These are phyloP conservation scores for Sechiopsis laciniata DNA, from an alignment of 306 rosid genomes.

Conservation along the genomic window DNA sequence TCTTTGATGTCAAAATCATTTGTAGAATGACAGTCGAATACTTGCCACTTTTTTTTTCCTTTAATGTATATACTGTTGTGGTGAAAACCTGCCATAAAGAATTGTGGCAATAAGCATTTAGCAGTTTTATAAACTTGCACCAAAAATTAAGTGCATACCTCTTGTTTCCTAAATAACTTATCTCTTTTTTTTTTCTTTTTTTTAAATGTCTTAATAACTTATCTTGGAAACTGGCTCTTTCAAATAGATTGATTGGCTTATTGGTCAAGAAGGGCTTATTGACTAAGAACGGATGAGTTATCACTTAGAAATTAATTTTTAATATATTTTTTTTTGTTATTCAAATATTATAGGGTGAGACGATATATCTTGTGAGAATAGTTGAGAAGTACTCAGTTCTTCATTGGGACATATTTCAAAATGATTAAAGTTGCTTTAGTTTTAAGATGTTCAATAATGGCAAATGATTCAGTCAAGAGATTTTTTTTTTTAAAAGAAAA, in stretches of 20 bases:
- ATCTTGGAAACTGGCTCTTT: neutral
- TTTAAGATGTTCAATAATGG: too few species aligned
- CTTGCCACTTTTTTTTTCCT: neutral
- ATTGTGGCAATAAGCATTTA: constrained; percentile 12
- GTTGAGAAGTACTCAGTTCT: neutral
- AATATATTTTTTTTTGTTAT: too few species aligned
- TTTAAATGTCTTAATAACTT: neutral
- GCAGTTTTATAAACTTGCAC: neutral
- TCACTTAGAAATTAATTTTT: too few species aligned
- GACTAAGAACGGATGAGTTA: too few species aligned
- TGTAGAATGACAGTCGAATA: neutral
- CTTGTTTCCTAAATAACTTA: neutral
- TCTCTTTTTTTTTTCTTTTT: neutral
- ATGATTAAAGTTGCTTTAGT: neutral
- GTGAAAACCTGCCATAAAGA: neutral
- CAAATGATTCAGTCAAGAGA: too few species aligned
- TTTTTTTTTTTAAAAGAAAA: too few species aligned
- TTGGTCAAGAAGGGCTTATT: too few species aligned
- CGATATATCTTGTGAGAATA: too few species aligned
- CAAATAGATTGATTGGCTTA: neutral
- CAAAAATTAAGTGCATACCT: neutral
- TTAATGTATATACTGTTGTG: neutral
- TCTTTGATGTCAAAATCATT: neutral
- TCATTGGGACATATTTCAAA: neutral
- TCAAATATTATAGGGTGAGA: too few species aligned